Evolutionary conservation across 345 rosid genomes (phyloP).

Genomic region (Pistacia integerrima): DNA sequence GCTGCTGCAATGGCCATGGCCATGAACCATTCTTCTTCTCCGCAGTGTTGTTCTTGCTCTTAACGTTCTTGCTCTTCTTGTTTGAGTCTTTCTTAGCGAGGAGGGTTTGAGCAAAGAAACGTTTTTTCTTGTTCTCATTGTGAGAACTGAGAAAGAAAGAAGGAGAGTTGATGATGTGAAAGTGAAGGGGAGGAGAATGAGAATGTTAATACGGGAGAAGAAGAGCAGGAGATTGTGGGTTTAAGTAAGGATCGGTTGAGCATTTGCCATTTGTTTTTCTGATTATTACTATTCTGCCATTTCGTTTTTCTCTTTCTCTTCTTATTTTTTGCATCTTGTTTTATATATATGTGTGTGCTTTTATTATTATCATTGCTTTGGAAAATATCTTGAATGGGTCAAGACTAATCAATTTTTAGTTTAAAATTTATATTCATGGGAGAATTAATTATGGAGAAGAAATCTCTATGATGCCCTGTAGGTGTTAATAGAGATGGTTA

Average conservation of each 20-base stretch:
- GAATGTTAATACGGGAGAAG: neutral
- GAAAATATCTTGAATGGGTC: neutral
- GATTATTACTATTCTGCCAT: constrained; percentile 44
- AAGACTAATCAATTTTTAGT: neutral
- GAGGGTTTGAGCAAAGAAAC: constrained; percentile 22
- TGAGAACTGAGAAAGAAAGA: constrained; percentile 6
- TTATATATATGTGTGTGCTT: neutral
- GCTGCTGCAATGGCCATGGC: neutral
- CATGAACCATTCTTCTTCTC: constrained; percentile 8
- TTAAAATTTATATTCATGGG: neutral
- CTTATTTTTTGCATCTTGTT: neutral
- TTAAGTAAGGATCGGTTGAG: constrained; percentile 45
- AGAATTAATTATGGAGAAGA: too few species aligned
- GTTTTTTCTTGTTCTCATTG: constrained; percentile 40
- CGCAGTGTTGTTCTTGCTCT: neutral
- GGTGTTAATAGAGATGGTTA: too few species aligned
- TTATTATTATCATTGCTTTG: neutral
- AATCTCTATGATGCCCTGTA: too few species aligned
- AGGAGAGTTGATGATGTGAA: neutral
- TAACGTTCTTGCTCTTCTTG: constrained; percentile 21
- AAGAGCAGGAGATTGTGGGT: constrained; percentile 10
- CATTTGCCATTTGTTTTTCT: constrained; percentile 26
- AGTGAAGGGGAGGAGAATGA: constrained; percentile 9
- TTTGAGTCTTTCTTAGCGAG: constrained; percentile 20
- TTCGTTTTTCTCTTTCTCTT: neutral